phyloP scores from a whole-genome alignment of 345 rosid genomes.

The Durio zibethinus region DNA sequence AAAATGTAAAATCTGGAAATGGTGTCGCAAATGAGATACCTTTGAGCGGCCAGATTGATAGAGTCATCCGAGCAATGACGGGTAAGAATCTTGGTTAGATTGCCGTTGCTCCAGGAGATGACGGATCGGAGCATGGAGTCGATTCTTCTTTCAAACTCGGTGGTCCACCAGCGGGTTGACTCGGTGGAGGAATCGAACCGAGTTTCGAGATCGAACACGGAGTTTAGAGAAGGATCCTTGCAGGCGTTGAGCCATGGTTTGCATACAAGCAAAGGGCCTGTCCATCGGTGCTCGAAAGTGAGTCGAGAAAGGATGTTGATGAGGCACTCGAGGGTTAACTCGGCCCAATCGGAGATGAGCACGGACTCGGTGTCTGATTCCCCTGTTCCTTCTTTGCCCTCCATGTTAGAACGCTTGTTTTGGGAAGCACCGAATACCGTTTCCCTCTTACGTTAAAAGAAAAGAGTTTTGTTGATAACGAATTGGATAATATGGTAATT shows the following conservation, averaged over 20 bases:
- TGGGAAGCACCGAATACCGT: background rate
- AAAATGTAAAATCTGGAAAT: background rate
- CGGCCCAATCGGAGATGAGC: slow-evolving; percentile 60
- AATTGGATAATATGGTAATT: background rate
- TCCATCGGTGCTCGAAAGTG: slow-evolving; percentile 63
- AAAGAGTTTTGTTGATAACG: background rate
- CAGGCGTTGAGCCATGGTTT: slow-evolving; percentile 64
- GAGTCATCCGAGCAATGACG: slow-evolving; percentile 84
- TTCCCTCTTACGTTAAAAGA: background rate
- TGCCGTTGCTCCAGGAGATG: slow-evolving; percentile 57
- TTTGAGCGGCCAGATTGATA: slow-evolving; percentile 54
- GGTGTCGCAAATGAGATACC: slow-evolving; percentile 29
- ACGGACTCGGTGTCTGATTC: background rate
- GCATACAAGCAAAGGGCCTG: slow-evolving; percentile 70
- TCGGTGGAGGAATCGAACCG: slow-evolving; percentile 52
- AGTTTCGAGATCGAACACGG: slow-evolving; percentile 59
- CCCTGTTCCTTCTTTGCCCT: background rate
- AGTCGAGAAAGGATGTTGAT: slow-evolving; percentile 69
- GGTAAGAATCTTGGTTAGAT: slow-evolving; percentile 53
- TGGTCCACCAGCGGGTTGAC: slow-evolving; percentile 55
- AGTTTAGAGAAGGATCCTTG: slow-evolving; percentile 67
- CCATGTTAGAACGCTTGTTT: background rate
- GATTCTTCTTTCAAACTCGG: slow-evolving; percentile 60
- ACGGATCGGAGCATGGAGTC: slow-evolving; percentile 70
- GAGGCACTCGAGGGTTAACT: slow-evolving; percentile 65